These are phyloP conservation scores for Solanum okadae DNA, from an alignment of 257 asterid genomes.

Conservation along the genomic window DNA sequence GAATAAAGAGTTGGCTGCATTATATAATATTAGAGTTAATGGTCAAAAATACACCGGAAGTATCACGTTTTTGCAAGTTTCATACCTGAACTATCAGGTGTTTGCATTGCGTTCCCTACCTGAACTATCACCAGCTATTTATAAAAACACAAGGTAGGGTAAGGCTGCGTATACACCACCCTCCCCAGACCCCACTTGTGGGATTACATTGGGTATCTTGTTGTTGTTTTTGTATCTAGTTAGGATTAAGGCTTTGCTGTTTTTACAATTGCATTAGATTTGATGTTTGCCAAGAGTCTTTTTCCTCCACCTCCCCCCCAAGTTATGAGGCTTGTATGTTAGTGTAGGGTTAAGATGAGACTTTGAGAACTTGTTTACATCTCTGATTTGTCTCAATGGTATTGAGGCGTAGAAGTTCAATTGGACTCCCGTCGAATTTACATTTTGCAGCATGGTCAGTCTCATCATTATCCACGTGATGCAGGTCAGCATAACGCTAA, in stretches of 20 bases:
- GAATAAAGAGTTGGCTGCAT: background rate
- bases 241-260: background rate
- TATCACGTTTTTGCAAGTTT: background rate
- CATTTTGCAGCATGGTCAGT: background rate
- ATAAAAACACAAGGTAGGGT: background rate
- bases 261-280: background rate
- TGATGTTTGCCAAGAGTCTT: background rate
- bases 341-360: background rate
- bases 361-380: background rate
- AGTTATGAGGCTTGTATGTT: background rate
- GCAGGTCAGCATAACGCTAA: constrained; percentile 86
- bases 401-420: background rate
- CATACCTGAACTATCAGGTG: background rate
- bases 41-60: background rate
- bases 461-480: constrained; percentile 4
- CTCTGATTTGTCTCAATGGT: background rate
- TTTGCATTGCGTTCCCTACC: background rate
- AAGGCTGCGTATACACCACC: background rate
- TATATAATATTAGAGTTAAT: background rate
- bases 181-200: background rate
- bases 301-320: too few relatives aligned
- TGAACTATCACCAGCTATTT: background rate
- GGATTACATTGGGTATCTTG: too few relatives aligned
- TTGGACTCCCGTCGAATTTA: background rate
- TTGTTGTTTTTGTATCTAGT: background rate